Conservation (phyloP, 139 green algal genomes). For the Chlorella sp. region DNA sequence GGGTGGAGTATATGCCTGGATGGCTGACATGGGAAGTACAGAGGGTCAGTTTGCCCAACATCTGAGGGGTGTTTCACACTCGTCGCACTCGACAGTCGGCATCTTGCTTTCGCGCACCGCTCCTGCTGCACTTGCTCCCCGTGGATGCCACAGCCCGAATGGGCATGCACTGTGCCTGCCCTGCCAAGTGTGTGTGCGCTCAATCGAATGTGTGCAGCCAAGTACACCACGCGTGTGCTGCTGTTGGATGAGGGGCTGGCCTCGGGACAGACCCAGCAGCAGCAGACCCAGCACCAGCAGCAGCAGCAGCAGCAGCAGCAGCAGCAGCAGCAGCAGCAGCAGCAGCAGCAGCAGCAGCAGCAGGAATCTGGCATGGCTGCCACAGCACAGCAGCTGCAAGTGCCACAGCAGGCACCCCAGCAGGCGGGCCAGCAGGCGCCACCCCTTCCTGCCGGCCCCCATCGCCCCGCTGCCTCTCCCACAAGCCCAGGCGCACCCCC, state of each 20-base stretch:
- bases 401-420: background rate
- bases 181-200: background rate
- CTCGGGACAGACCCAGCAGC: background rate
- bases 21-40: background rate
- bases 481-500: background rate
- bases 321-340: background rate
- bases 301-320: background rate
- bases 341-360: background rate
- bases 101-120: no score
- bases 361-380: background rate
- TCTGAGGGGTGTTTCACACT: background rate
- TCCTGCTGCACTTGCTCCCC: no score
- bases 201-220: conserved; percentile 2
- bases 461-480: background rate
- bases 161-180: background rate
- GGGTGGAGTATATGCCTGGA: no score
- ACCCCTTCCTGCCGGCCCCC: background rate
- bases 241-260: conserved; percentile 3
- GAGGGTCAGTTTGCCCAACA: background rate
- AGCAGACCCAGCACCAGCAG: background rate
- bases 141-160: background rate
- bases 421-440: background rate
- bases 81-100: no score
- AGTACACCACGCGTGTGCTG: conserved; percentile 36
- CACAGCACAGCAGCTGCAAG: background rate